Conservation (phyloP, 345 rosid genomes). For the Euphorbia peplus region DNA sequence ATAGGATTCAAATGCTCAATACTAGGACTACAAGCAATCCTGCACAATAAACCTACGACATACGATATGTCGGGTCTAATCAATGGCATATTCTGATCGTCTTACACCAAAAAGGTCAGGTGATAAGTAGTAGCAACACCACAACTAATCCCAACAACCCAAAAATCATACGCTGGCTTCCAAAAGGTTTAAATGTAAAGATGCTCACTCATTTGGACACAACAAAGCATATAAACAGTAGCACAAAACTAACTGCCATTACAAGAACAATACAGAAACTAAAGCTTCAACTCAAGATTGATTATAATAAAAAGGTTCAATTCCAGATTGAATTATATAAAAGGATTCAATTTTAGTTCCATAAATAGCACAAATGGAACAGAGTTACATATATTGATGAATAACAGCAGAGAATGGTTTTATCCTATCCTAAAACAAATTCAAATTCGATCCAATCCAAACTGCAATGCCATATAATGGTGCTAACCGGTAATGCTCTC, state of each 20-base stretch:
- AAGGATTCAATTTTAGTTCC: neutral
- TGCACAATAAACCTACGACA: too few species aligned
- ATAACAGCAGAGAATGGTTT: neutral
- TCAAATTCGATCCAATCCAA: neutral
- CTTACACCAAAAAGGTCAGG: too few species aligned
- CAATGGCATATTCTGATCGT: too few species aligned
- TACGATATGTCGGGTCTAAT: too few species aligned
- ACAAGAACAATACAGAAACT: neutral
- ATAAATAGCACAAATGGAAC: neutral
- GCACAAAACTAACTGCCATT: neutral
- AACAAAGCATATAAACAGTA: neutral
- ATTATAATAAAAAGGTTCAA: neutral
- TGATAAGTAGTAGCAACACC: neutral
- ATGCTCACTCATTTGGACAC: neutral
- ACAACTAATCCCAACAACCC: neutral
- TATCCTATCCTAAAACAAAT: neutral
- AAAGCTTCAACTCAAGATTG: neutral
- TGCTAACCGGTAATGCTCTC: slow-evolving; percentile 29
- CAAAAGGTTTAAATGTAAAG: neutral
- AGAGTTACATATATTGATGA: neutral
- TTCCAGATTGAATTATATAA: neutral
- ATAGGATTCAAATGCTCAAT: too few species aligned
- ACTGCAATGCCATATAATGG: neutral
- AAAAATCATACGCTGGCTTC: neutral
- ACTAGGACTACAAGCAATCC: too few species aligned